Conservation (phyloP, 108 stramenopile genomes). For the Cyclostephanos invisitatus region DNA sequence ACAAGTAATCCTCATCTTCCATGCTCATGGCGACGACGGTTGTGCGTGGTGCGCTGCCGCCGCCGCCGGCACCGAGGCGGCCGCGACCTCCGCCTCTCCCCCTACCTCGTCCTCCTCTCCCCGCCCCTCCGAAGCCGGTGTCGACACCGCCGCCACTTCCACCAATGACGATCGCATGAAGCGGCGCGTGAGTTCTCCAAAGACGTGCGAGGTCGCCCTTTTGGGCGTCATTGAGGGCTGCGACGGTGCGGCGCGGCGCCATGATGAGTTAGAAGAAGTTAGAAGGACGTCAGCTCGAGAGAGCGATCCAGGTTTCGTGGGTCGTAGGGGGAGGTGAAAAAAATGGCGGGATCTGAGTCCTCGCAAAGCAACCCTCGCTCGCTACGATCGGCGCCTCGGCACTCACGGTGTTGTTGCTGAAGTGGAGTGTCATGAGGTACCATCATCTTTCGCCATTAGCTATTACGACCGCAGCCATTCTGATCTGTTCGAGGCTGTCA, state of each 20-base stretch:
- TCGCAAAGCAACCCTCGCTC: too few relatives aligned
- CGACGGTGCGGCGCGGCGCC: neutral
- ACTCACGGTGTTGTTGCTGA: too few relatives aligned
- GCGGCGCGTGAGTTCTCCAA: conserved; percentile 47
- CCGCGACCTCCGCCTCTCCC: conserved; percentile 21
- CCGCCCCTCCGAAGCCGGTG: conserved; percentile 5
- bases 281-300: too few relatives aligned
- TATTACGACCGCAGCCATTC: too few relatives aligned
- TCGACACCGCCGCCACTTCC: conserved; percentile 8
- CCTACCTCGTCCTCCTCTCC: conserved; percentile 16
- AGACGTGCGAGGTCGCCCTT: conserved; percentile 45
- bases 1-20: conserved; percentile 44
- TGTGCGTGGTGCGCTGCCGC: conserved; percentile 25
- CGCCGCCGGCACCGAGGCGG: conserved; percentile 11
- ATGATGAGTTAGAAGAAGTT: neutral
- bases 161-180: conserved; percentile 19
- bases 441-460: too few relatives aligned
- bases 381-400: too few relatives aligned
- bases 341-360: too few relatives aligned
- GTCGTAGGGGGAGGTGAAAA: too few relatives aligned
- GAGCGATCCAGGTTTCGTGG: too few relatives aligned
- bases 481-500: too few relatives aligned
- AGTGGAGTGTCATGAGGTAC: too few relatives aligned
- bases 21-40: conserved; percentile 33
- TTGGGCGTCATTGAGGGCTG: conserved; percentile 48